Percentiles rank a stretch among this genome's conserved stretches.
phyloP scores from a whole-genome alignment of 1,284 basidiomycete genomes.

The Trametes hirsuta region DNA sequence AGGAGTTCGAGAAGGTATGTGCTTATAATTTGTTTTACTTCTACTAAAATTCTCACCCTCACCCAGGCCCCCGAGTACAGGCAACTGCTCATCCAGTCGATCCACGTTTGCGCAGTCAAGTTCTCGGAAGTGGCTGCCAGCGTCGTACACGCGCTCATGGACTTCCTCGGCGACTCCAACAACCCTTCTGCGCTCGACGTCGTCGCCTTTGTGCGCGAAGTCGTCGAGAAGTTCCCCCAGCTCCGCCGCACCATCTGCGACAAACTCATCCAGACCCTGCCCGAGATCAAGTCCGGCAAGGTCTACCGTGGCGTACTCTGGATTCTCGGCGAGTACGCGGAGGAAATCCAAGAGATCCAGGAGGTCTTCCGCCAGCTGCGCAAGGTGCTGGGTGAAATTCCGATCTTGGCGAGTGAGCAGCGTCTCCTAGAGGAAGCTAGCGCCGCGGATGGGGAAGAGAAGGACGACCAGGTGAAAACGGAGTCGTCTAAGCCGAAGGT shows the following conservation, averaged over 20 bases:
- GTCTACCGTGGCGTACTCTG: conserved; percentile 97
- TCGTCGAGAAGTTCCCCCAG: conserved; percentile 96
- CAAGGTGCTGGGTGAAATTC: conserved; percentile 92
- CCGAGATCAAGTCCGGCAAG: conserved; percentile 95
- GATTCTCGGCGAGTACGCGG: conserved; percentile 97
- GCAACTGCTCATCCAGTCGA: conserved; percentile 96
- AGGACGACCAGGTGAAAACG: conserved; percentile 47
- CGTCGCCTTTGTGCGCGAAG: conserved; percentile 95
- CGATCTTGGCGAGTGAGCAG: conserved; percentile 92
- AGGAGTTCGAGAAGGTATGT: conserved; percentile 80
- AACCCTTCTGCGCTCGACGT: conserved; percentile 97
- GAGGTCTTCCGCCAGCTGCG: conserved; percentile 82
- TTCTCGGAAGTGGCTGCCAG: conserved; percentile 98
- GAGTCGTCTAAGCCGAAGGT: conserved; percentile 64
- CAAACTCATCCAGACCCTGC: conserved; percentile 84
- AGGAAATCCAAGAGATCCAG: conserved; percentile 67
- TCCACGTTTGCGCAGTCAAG: conserved; percentile 95
- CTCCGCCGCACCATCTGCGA: conserved; percentile 86
- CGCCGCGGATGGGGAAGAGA: conserved; percentile 41
- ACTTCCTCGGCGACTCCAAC: conserved; percentile 96
- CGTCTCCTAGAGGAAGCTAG: conserved; percentile 76
- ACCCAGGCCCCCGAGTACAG: conserved; percentile 89
- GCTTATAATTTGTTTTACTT: neutral
- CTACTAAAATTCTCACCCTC: conserved; percentile 2
- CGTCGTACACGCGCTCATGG: conserved; percentile 97